Conservation (phyloP, 345 rosid genomes). For the Odontarrhena argentea region DNA sequence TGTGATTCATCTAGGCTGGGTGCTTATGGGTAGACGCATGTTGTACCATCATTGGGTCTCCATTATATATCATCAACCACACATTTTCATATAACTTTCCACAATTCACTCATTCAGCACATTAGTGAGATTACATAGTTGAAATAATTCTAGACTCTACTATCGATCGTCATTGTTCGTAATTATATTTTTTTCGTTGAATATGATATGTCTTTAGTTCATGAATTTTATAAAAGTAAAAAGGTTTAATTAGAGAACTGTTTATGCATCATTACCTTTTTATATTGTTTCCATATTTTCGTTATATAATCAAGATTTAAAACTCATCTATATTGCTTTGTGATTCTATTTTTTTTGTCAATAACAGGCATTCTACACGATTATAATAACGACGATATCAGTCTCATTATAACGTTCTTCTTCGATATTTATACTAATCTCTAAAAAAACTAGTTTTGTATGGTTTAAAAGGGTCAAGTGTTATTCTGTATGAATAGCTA, state of each 20-base stretch:
- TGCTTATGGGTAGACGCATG: conserved; percentile 44
- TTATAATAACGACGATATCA: too few species aligned
- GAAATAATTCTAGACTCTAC: neutral
- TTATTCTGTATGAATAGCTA: neutral
- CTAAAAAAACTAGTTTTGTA: too few species aligned
- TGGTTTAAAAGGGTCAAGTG: too few species aligned
- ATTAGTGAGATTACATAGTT: neutral
- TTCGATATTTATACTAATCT: too few species aligned
- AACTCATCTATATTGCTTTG: neutral
- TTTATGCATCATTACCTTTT: neutral
- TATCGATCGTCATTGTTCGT: neutral
- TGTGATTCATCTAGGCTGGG: conserved; percentile 42
- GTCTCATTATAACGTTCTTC: too few species aligned
- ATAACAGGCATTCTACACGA: too few species aligned
- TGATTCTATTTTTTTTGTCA: too few species aligned
- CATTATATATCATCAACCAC: conserved; percentile 32
- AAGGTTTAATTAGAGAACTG: neutral
- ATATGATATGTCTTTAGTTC: too few species aligned
- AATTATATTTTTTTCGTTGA: conserved; percentile 5
- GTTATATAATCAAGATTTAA: too few species aligned
- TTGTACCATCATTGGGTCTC: conserved; percentile 42
- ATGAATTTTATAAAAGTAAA: too few species aligned
- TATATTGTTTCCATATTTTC: too few species aligned
- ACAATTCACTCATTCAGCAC: conserved; percentile 8
- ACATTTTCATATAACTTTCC: conserved; percentile 28